Percentiles rank a stretch among this genome's conserved stretches.
These are phyloP conservation scores for Mycosphaerelloides madeirae DNA, from an alignment of 2,329 filamentous ascomycete species.

Conservation along the genomic window DNA sequence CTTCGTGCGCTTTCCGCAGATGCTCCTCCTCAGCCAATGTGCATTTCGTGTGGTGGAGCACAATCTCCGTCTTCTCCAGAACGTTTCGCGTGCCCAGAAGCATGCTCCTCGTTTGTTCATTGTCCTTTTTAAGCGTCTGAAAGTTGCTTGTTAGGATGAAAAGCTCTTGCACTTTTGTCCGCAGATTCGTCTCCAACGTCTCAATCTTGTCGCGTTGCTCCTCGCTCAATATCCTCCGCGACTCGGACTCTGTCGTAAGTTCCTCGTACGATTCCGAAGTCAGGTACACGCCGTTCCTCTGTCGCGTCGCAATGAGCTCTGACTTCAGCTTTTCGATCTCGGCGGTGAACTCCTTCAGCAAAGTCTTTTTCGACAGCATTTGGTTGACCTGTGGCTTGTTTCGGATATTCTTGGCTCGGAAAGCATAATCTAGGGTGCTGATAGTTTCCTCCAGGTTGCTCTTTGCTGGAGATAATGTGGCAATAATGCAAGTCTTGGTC, in stretches of 20 bases:
- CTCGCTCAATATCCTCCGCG: conserved; percentile 81
- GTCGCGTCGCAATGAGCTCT: conserved; percentile 85
- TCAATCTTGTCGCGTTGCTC: conserved; percentile 91
- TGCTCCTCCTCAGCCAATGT: conserved; percentile 73
- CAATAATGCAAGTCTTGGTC: conserved; percentile 98
- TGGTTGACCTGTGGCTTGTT: conserved; percentile 97
- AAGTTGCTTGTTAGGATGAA: conserved; percentile 82
- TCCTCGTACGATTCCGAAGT: conserved; percentile 86
- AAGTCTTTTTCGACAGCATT: conserved; percentile 84
- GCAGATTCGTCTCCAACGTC: conserved; percentile 81
- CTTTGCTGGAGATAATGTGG: conserved; percentile 89
- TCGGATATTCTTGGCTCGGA: conserved; percentile 95
- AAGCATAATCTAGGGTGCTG: conserved; percentile 95
- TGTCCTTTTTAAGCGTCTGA: conserved; percentile 82
- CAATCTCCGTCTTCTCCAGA: conserved; percentile 81
- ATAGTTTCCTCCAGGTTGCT: conserved; percentile 97
- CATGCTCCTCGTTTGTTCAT: conserved; percentile 66
- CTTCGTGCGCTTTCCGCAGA: conserved; percentile 76
- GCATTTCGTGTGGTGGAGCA: conserved; percentile 71
- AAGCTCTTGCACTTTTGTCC: conserved; percentile 90
- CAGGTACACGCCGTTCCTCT: conserved; percentile 92
- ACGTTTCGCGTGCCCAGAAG: conserved; percentile 77
- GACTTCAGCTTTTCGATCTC: conserved; percentile 95
- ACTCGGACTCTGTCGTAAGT: conserved; percentile 87
- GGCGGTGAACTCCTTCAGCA: conserved; percentile 80